phyloP scores from a whole-genome alignment of 176 grass and related monocot species.

The Oryza rufipogon region DNA sequence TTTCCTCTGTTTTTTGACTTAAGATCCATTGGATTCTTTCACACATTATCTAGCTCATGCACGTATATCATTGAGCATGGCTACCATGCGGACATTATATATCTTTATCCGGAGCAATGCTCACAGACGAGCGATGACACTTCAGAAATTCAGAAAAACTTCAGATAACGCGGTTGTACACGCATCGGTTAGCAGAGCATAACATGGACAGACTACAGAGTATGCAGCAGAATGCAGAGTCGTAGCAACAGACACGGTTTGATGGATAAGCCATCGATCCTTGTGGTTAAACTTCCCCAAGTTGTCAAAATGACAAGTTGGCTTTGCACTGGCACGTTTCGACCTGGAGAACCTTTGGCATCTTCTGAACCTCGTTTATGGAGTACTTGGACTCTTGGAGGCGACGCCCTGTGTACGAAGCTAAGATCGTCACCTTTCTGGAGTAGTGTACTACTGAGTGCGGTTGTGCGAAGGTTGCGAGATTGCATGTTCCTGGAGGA shows the following conservation, averaged over 20 bases:
- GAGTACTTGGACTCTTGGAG: not conserved
- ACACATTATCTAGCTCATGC: too few species aligned
- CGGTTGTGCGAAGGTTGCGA: too few species aligned
- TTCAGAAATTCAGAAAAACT: conserved; percentile 1
- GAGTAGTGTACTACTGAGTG: too few species aligned
- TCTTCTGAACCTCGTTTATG: not conserved
- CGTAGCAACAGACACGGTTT: not conserved
- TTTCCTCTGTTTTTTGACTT: conserved; percentile 13
- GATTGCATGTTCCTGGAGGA: not conserved
- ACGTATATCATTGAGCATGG: not conserved
- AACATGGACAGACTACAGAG: not conserved
- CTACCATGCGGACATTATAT: not conserved
- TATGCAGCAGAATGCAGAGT: not conserved
- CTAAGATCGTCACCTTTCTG: too few species aligned
- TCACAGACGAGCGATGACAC: not conserved
- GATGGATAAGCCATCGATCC: conserved; percentile 1
- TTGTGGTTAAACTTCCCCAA: not conserved
- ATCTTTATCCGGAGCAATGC: not conserved
- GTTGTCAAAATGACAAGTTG: not conserved
- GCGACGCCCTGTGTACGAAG: too few species aligned
- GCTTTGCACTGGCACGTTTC: not conserved
- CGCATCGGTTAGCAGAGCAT: not conserved
- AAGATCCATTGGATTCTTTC: conserved; percentile 13
- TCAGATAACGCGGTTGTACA: not conserved
- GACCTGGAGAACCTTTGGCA: not conserved